Percentiles rank a stretch among this genome's conserved stretches.
These are phyloP conservation scores for Yamadazyma olivae DNA, from an alignment of 805 yeast genomes.

Conservation along the genomic window DNA sequence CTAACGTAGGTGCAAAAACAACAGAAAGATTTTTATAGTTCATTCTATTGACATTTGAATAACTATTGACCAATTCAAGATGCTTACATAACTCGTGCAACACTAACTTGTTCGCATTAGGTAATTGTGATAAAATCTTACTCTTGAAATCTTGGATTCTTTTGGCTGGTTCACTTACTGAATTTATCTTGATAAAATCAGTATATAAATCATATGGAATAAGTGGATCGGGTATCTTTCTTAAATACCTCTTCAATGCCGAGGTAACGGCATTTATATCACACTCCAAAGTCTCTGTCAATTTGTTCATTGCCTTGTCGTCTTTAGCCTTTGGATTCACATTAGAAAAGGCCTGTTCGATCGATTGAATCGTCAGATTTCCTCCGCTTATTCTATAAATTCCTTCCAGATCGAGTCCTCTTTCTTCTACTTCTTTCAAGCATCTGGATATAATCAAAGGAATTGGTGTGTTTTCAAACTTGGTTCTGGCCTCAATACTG, in stretches of 20 bases:
- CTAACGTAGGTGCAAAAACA: slow-evolving; percentile 92
- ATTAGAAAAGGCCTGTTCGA: slow-evolving; percentile 36
- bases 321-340: slow-evolving; percentile 21
- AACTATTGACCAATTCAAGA: slow-evolving; percentile 54
- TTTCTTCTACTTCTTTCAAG: slow-evolving; percentile 68
- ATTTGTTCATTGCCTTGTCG: slow-evolving; percentile 28
- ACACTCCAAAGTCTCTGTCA: slow-evolving; percentile 37
- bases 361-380: slow-evolving; percentile 58
- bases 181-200: slow-evolving; percentile 51
- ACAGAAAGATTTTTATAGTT: slow-evolving; percentile 77
- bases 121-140: slow-evolving; percentile 50
- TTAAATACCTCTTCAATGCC: slow-evolving; percentile 80
- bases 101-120: slow-evolving; percentile 63
- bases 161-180: slow-evolving; percentile 18
- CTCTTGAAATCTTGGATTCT: slow-evolving; percentile 41
- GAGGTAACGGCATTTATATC: slow-evolving; percentile 88
- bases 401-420: slow-evolving; percentile 81
- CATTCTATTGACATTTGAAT: slow-evolving; percentile 70
- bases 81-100: slow-evolving; percentile 61
- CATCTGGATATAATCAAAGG: slow-evolving; percentile 76
- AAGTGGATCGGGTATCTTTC: slow-evolving; percentile 82
- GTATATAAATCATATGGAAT: slow-evolving; percentile 70
- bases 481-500: slow-evolving; percentile 61
- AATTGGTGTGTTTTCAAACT: slow-evolving; percentile 55
- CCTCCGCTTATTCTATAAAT: slow-evolving; percentile 89